Evolutionary conservation across 2,329 filamentous ascomycete species (phyloP), one percentile per base, ranked within the genome.

Genomic region (Colletotrichum cereale): DNA sequence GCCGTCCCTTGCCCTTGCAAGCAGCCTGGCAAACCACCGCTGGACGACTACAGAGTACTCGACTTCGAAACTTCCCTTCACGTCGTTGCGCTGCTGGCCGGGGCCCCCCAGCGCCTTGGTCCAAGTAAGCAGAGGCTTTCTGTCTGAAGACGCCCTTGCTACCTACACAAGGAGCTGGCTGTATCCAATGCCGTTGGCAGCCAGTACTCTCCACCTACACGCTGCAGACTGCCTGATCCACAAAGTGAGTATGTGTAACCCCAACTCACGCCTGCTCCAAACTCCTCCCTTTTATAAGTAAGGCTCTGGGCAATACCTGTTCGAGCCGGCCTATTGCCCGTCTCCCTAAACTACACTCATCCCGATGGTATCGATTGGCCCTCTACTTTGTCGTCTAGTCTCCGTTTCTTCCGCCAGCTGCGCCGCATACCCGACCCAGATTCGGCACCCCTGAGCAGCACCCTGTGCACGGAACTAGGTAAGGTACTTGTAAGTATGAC

Each of bases 371-470:
- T 57, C 42, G 48, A 61, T 50, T 67, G 29, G 56, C 50, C 21
- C 50, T 50, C 40, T n/a, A n/a, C 47, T 26, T 48, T 31, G 21
- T 21, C 66, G 36, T 24, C 24, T 11, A n/a, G 42, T 47, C n/a
- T 31, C 5, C 47, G 52, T 47, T 53, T 53, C 42, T 65, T 61
- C 62, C 53, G 38, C 42, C 42, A 44, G 55, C 44, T 53, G 58
- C 40, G 58, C 58, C 52, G 24, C 57, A 56, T 44, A 62, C 29
- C 42, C 29, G 38, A 40, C 48, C 67, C 62, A 34, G 21, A 66
- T 48, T 60, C 24, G 38, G 62, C 55, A 31, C 34, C 24, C 44
- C 40, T 38, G 40, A 61, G 40, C 44, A 63, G n/a, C 26, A 31
- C 57, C 42, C 40, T 26, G 44, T 24, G 44, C 58, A 50, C 44